Percentiles rank a stretch among this genome's conserved stretches.
phyloP scores from a whole-genome alignment of 1,284 basidiomycete genomes.

The Ceratobasidium sp. region DNA sequence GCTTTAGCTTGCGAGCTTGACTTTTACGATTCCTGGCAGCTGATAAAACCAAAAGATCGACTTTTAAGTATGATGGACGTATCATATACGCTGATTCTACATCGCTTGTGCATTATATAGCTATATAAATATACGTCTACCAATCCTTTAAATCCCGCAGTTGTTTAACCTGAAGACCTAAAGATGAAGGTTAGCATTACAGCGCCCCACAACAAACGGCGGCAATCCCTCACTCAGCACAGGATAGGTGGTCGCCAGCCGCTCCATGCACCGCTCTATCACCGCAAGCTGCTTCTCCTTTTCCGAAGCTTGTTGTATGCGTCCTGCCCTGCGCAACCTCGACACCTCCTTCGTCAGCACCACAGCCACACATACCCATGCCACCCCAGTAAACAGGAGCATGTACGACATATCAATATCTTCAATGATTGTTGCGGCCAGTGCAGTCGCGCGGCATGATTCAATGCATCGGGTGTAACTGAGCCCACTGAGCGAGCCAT shows the following conservation, averaged over 20 bases:
- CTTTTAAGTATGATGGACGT: too few relatives aligned
- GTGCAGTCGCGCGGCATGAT: conserved; percentile 14
- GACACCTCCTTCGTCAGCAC: conserved; percentile 2
- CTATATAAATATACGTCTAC: not conserved
- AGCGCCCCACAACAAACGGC: not conserved
- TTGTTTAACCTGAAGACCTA: conserved; percentile 33
- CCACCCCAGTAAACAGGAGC: conserved; percentile 23
- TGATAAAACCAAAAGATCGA: too few relatives aligned
- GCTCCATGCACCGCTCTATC: conserved; percentile 23
- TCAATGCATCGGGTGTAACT: conserved; percentile 26
- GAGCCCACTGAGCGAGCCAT: conserved; percentile 6
- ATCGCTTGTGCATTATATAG: too few relatives aligned
- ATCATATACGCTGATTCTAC: too few relatives aligned
- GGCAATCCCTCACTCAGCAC: conserved; percentile 12
- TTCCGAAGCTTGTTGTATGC: not conserved
- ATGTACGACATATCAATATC: conserved; percentile 31
- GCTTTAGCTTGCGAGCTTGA: too few relatives aligned
- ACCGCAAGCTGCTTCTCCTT: conserved; percentile 24
- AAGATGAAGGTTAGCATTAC: not conserved
- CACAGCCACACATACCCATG: conserved; percentile 18
- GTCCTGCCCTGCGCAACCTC: conserved; percentile 1
- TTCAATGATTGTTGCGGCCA: conserved; percentile 1
- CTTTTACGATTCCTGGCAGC: too few relatives aligned
- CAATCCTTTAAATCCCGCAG: not conserved
- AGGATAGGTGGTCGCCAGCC: conserved; percentile 13